phyloP scores from a whole-genome alignment of 331 rosid species.

The Stylosanthes scabra region DNA sequence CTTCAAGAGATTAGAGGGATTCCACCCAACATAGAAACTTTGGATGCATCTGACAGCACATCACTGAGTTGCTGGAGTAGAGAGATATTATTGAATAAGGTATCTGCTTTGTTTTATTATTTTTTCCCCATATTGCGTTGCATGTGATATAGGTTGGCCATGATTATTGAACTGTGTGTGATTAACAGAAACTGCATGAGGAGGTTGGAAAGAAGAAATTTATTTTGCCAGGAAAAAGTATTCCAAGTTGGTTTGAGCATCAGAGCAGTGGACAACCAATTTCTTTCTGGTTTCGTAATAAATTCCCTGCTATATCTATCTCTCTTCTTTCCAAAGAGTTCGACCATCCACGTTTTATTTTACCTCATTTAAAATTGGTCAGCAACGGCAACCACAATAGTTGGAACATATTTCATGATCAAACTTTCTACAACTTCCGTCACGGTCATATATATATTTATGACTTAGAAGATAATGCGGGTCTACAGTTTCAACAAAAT shows the following conservation, averaged over 20 bases:
- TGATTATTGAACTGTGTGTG: neutral
- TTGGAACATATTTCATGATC: no score
- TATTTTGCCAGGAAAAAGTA: neutral
- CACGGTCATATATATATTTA: neutral
- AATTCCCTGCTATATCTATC: constrained; percentile 13
- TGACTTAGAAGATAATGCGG: neutral
- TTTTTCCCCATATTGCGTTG: neutral
- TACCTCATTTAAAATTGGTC: neutral
- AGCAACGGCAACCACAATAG: neutral
- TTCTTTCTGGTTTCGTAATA: constrained; percentile 30
- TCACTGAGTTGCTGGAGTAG: neutral
- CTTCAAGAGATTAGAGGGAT: constrained; percentile 20
- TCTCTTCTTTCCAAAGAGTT: neutral
- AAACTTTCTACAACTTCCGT: no score
- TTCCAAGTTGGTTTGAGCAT: constrained; percentile 20
- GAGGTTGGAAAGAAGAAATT: neutral
- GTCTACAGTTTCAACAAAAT: neutral
- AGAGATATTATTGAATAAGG: constrained; percentile 5
- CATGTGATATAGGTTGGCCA: neutral
- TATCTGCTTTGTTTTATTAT: neutral
- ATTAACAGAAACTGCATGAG: constrained; percentile 6
- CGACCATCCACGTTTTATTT: neutral
- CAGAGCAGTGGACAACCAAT: neutral
- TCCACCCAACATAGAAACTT: neutral
- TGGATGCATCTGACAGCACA: neutral